These are phyloP conservation scores for Casuarina cunninghamiana DNA, from an alignment of 306 rosid species.

Conservation along the genomic window DNA sequence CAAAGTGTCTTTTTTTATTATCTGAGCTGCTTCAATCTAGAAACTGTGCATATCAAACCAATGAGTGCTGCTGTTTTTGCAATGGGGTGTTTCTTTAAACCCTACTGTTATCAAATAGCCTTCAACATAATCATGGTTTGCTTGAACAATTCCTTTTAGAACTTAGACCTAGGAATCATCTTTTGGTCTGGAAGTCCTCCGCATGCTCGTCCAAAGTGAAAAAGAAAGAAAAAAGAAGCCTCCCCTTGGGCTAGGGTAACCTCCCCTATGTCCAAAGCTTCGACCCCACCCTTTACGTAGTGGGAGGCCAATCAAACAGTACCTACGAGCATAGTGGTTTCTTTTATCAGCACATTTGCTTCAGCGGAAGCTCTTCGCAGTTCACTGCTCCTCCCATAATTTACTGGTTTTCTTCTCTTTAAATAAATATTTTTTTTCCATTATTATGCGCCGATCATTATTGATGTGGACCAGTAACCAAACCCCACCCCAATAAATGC, in stretches of 20 bases:
- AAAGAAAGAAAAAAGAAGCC: neutral
- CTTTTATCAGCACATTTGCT: no score
- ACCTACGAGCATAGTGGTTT: no score
- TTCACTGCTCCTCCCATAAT: no score
- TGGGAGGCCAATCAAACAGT: no score
- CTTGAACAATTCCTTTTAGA: no score
- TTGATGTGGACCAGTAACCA: conserved; percentile 8
- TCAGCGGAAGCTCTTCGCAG: no score
- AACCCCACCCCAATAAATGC: neutral
- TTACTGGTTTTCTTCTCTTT: neutral
- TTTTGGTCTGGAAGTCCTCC: neutral
- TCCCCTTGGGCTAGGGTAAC: no score
- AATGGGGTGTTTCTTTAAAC: neutral
- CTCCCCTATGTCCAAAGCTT: no score
- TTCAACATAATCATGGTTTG: no score
- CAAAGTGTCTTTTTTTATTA: neutral
- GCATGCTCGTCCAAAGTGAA: neutral
- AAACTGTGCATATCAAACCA: neutral
- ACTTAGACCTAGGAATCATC: neutral
- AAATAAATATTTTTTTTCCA: neutral
- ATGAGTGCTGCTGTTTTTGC: neutral
- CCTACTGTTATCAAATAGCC: neutral
- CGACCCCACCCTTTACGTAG: no score
- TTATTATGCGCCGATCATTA: neutral
- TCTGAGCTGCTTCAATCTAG: neutral